Conservation (phyloP, 805 yeast genomes). For the Yamadazyma nakazawae region DNA sequence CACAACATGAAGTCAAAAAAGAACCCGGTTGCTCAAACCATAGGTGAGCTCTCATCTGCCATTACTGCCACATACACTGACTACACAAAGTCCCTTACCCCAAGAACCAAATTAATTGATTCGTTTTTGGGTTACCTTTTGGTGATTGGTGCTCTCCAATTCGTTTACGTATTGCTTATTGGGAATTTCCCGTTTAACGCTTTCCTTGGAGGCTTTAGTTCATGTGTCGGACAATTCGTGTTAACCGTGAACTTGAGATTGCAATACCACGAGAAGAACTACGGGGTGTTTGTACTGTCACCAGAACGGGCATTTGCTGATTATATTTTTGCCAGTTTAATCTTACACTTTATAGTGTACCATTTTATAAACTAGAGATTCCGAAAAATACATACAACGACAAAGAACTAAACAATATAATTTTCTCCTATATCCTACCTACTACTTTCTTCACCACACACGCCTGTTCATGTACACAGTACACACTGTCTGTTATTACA, state of each 20-base stretch:
- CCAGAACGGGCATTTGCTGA: conserved; percentile 78
- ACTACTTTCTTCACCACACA: not conserved
- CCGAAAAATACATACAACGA: not conserved
- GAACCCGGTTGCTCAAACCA: not conserved
- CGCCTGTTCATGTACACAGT: no score
- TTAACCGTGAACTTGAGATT: conserved; percentile 78
- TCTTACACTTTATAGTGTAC: conserved; percentile 81
- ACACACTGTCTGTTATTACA: not conserved
- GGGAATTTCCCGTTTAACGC: conserved; percentile 98
- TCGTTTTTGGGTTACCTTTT: conserved; percentile 73
- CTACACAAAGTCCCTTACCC: conserved; percentile 35
- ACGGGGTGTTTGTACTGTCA: conserved; percentile 7
- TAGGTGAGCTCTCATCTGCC: conserved; percentile 16
- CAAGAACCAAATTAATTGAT: conserved; percentile 67
- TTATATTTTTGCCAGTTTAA: conserved; percentile 78
- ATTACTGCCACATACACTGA: conserved; percentile 32
- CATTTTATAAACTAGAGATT: conserved; percentile 79
- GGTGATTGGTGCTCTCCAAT: conserved; percentile 71
- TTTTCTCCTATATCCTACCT: not conserved
- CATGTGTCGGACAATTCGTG: conserved; percentile 95
- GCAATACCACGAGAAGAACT: conserved; percentile 43
- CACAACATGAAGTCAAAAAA: not conserved
- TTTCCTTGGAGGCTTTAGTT: conserved; percentile 85
- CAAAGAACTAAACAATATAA: no score
- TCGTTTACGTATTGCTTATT: conserved; percentile 67